A percentile compares a stretch with the other conserved stretches of the same genome.
phyloP scores from a whole-genome alignment of 805 yeast species.

The Yarrowia sp. region DNA sequence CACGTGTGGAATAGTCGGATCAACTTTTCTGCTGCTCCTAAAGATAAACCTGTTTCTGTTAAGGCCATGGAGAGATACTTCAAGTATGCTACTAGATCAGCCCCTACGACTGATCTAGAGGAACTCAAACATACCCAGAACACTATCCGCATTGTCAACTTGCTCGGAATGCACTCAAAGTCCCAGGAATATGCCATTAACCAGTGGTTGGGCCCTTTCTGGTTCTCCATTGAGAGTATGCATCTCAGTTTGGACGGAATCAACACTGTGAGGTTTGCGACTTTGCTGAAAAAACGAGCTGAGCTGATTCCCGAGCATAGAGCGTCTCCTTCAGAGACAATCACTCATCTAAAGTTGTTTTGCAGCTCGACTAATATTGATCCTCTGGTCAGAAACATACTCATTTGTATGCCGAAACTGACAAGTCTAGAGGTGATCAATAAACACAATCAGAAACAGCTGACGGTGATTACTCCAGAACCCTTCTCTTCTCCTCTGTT shows the following conservation, averaged over 20 bases:
- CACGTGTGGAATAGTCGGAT: conserved; percentile 19
- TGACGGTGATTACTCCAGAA: neutral
- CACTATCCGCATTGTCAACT: neutral
- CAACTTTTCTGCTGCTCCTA: conserved; percentile 18
- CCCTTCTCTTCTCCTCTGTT: neutral
- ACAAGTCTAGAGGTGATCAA: conserved; percentile 2
- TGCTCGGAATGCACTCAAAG: conserved; percentile 10
- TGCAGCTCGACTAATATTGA: neutral
- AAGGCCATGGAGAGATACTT: conserved; percentile 23
- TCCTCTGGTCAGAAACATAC: neutral
- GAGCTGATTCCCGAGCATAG: neutral
- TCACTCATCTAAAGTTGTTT: neutral
- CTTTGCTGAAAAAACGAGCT: neutral
- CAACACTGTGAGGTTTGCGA: neutral
- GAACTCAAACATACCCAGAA: neutral
- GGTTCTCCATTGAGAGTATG: conserved; percentile 14
- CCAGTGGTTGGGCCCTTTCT: conserved; percentile 1
- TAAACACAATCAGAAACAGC: neutral
- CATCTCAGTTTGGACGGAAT: neutral
- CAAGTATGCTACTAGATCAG: neutral
- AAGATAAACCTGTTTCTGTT: conserved; percentile 5
- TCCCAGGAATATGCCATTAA: conserved; percentile 18
- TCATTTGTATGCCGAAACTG: conserved; percentile 7
- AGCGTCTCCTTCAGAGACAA: neutral
- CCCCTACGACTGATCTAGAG: conserved; percentile 5